A percentile compares a stretch with the other conserved stretches of the same genome.
These are phyloP conservation scores for Pestalotiopsis sp. DNA, from an alignment of 2,329 filamentous ascomycete species.

Conservation along the genomic window DNA sequence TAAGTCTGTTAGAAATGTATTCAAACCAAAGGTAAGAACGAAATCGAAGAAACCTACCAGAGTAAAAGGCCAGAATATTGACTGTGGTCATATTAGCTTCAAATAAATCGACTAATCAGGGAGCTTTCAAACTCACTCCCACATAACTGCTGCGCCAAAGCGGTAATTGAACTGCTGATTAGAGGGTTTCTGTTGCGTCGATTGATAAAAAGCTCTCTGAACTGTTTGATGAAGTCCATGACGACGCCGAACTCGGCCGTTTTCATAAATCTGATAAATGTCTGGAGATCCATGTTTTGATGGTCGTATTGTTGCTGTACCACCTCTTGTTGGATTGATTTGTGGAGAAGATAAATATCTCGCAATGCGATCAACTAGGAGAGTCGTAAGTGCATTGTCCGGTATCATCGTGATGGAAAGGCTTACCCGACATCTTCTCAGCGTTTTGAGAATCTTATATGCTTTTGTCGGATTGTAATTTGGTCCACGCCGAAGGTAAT, in stretches of 20 bases:
- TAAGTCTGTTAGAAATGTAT: background rate
- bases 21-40: background rate
- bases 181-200: slow-evolving; percentile 31
- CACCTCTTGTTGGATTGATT: slow-evolving; percentile 19
- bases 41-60: slow-evolving; percentile 29
- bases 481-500: slow-evolving; percentile 34
- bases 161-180: slow-evolving; percentile 34
- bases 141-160: slow-evolving; percentile 34
- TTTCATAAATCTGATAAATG: background rate
- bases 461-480: slow-evolving; percentile 33
- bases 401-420: too few species aligned
- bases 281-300: background rate
- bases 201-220: slow-evolving; percentile 24
- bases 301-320: background rate
- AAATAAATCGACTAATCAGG: slow-evolving; percentile 37
- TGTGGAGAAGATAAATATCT: slow-evolving; percentile 41
- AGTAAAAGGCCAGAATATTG: slow-evolving; percentile 49
- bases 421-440: slow-evolving; percentile 36
- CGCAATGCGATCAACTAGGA: slow-evolving; percentile 37
- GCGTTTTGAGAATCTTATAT: slow-evolving; percentile 28
- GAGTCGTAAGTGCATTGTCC: background rate
- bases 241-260: background rate
- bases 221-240: background rate
- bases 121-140: slow-evolving; percentile 36
- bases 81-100: slow-evolving; percentile 28